Evolutionary conservation across 345 rosid species (phyloP).

Genomic region (Sapria himalayana): DNA sequence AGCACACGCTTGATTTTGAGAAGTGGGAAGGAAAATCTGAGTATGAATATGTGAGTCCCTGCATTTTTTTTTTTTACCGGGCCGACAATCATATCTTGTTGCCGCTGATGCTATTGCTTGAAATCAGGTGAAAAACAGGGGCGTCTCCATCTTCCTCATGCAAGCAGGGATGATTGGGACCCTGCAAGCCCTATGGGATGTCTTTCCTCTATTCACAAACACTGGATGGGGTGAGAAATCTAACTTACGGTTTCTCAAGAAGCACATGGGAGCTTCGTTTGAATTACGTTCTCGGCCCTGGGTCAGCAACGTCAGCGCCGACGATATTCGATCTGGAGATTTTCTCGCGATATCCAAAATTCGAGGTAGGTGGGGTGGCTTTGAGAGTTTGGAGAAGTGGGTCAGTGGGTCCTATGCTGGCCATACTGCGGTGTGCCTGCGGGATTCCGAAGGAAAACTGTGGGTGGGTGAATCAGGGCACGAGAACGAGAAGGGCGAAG

Average conservation of each 20-base stretch:
- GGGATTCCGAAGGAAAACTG: slow-evolving; percentile 77
- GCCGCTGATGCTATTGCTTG: background rate
- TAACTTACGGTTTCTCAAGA: slow-evolving; percentile 60
- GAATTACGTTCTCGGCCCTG: slow-evolving; percentile 65
- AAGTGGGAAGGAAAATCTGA: slow-evolving; percentile 84
- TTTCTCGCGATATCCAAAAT: slow-evolving; percentile 75
- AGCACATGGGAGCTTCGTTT: slow-evolving; percentile 78
- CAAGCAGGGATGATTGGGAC: slow-evolving; percentile 97
- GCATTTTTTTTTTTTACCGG: slow-evolving; percentile 1
- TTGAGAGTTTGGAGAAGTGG: slow-evolving; percentile 98
- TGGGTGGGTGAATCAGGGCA: slow-evolving; percentile 98
- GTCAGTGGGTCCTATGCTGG: slow-evolving; percentile 98
- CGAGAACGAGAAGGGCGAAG: slow-evolving; percentile 94
- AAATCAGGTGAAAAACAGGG: slow-evolving; percentile 62
- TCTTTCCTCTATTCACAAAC: slow-evolving; percentile 84
- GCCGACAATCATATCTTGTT: background rate
- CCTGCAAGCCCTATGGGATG: slow-evolving; percentile 82
- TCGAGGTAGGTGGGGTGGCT: slow-evolving; percentile 90
- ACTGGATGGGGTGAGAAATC: slow-evolving; percentile 90
- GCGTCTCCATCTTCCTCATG: slow-evolving; percentile 90
- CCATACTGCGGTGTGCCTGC: slow-evolving; percentile 70
- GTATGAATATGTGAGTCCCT: slow-evolving; percentile 54
- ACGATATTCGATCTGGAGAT: slow-evolving; percentile 80
- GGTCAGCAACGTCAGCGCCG: slow-evolving; percentile 40
- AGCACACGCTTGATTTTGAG: slow-evolving; percentile 57